Evolutionary conservation across 2,329 filamentous ascomycete species (phyloP).

Genomic region (Tolypocladium album): DNA sequence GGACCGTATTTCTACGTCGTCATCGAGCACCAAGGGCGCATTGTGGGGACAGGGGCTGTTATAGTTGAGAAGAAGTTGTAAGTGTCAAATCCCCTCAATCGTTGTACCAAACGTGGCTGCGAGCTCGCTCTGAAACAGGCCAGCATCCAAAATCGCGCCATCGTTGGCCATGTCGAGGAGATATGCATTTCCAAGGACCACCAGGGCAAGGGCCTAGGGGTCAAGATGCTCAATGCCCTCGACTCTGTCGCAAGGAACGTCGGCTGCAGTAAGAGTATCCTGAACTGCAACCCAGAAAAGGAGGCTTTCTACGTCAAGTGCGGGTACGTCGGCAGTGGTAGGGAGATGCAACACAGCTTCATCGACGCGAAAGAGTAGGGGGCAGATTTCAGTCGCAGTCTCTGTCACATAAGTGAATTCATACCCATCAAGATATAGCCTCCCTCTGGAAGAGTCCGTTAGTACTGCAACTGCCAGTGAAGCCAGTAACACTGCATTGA

Average conservation of each 20-base stretch:
- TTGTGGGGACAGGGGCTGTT: constrained; percentile 67
- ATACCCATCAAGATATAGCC: background rate
- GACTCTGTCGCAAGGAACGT: constrained; percentile 61
- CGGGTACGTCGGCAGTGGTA: constrained; percentile 9
- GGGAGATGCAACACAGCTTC: constrained; percentile 10
- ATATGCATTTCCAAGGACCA: constrained; percentile 71
- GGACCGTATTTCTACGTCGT: constrained; percentile 61
- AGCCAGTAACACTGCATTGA: no score
- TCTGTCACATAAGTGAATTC: background rate
- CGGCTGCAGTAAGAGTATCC: constrained; percentile 72
- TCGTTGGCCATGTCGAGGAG: constrained; percentile 75
- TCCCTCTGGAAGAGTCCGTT: no score
- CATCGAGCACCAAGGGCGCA: constrained; percentile 49
- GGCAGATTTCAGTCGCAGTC: background rate
- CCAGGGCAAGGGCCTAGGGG: constrained; percentile 70
- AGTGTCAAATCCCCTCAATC: constrained; percentile 7
- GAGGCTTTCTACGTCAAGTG: constrained; percentile 59
- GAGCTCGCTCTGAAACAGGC: background rate
- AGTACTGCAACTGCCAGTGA: no score
- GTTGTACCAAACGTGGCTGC: background rate
- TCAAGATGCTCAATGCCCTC: constrained; percentile 67
- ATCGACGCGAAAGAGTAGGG: background rate
- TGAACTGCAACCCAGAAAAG: constrained; percentile 70
- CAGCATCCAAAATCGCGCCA: constrained; percentile 54
- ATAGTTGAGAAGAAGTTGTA: constrained; percentile 73